Percentiles rank a stretch among this genome's conserved stretches.
Conservation (phyloP, 2,329 filamentous ascomycete species). For the Trichoderma asperellum region DNA sequence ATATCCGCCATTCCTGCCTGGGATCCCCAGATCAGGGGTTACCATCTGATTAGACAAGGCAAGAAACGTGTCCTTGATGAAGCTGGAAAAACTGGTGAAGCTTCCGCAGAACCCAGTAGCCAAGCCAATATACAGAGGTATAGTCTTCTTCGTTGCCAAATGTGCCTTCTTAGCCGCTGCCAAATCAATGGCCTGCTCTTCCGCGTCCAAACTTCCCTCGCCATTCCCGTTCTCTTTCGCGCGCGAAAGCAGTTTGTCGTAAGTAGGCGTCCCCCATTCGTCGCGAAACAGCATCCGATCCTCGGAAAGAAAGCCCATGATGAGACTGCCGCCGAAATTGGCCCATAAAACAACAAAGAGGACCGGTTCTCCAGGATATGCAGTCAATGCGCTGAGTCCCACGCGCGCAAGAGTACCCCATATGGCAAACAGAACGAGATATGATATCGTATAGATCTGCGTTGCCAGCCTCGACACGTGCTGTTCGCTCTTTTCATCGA, state of each 20-base stretch:
- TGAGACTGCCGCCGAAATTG: slow-evolving; percentile 77
- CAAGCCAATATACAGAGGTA: slow-evolving; percentile 85
- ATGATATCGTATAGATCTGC: slow-evolving; percentile 72
- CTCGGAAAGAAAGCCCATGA: slow-evolving; percentile 86
- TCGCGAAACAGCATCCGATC: slow-evolving; percentile 74
- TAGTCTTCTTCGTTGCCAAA: slow-evolving; percentile 74
- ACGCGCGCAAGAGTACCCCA: slow-evolving; percentile 82
- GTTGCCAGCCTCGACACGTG: slow-evolving; percentile 56
- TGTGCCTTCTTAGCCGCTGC: slow-evolving; percentile 60
- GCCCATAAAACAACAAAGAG: slow-evolving; percentile 81
- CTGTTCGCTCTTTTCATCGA: slow-evolving; percentile 19
- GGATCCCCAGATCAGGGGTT: slow-evolving; percentile 43
- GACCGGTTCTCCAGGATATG: slow-evolving; percentile 76
- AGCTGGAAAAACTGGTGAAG: slow-evolving; percentile 87
- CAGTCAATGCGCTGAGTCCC: slow-evolving; percentile 77
- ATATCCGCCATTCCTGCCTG: slow-evolving; percentile 70
- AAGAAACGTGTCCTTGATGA: slow-evolving; percentile 79
- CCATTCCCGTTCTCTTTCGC: slow-evolving; percentile 36
- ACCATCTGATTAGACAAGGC: slow-evolving; percentile 74
- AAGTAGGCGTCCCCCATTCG: slow-evolving; percentile 60
- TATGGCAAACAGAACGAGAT: slow-evolving; percentile 84
- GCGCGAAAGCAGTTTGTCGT: slow-evolving; percentile 43
- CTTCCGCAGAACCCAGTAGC: slow-evolving; percentile 87
- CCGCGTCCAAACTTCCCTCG: slow-evolving; percentile 39
- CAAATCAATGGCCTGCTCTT: slow-evolving; percentile 40